Conservation (phyloP, 306 rosid genomes). For the Luffa aegyptiaca region DNA sequence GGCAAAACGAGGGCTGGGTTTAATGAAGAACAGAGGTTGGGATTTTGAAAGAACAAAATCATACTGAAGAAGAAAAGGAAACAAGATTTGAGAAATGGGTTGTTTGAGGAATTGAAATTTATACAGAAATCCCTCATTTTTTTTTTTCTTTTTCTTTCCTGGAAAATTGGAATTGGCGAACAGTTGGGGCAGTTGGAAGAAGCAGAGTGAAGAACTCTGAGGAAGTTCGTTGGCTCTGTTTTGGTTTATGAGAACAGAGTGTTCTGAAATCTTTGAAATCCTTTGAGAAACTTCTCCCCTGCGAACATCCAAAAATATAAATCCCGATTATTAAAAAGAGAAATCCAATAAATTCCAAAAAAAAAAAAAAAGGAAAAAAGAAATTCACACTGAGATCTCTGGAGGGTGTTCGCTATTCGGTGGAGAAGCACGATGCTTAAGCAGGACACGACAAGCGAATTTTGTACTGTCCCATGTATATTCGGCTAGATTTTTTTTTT, state of each 20-base stretch:
- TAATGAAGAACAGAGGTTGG: background rate
- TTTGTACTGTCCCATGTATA: slow-evolving; percentile 4
- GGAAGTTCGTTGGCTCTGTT: background rate
- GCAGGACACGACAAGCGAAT: background rate
- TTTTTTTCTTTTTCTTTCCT: background rate
- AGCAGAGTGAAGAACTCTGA: background rate
- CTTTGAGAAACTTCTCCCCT: background rate
- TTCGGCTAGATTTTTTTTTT: background rate
- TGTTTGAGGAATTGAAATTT: slow-evolving; percentile 10
- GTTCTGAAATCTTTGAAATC: background rate
- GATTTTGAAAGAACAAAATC: background rate
- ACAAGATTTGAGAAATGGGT: slow-evolving; percentile 15
- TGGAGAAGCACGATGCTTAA: background rate
- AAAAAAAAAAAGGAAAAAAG: background rate
- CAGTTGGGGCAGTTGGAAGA: background rate
- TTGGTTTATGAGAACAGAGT: background rate
- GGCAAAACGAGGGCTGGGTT: slow-evolving; percentile 35
- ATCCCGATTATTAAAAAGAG: background rate
- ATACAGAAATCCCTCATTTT: slow-evolving; percentile 21
- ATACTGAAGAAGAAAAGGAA: slow-evolving; percentile 17
- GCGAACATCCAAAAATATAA: background rate
- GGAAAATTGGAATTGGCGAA: background rate
- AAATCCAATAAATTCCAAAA: background rate
- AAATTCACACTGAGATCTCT: background rate
- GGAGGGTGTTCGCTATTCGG: background rate